These are phyloP conservation scores for Colletotrichum salicis DNA, from an alignment of 2,329 filamentous ascomycete species.

Conservation along the genomic window DNA sequence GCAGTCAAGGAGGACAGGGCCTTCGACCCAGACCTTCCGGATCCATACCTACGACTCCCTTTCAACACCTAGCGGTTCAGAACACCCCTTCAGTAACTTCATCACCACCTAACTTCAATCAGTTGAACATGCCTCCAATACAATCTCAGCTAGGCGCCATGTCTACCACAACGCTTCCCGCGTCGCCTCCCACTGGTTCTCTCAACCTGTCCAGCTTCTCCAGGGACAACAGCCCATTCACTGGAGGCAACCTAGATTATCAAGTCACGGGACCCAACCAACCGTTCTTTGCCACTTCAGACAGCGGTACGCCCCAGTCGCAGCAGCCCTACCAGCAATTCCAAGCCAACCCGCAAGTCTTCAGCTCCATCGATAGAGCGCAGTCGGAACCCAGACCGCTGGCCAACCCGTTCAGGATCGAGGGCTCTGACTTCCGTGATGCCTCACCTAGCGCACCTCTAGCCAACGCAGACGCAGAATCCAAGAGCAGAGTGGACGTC, in stretches of 20 bases:
- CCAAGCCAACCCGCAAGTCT: not conserved
- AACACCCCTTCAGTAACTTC: not conserved
- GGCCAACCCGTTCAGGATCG: too few relatives aligned
- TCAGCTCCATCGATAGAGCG: not conserved
- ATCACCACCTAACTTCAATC: not conserved
- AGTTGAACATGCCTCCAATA: not conserved
- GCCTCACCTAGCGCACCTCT: too few relatives aligned
- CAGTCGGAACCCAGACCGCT: not conserved
- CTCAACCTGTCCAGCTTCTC: too few relatives aligned
- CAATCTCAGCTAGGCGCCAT: not conserved
- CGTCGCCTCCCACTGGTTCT: too few relatives aligned
- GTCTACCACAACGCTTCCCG: not conserved
- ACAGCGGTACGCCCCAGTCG: too few relatives aligned
- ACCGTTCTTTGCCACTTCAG: too few relatives aligned
- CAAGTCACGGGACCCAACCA: too few relatives aligned
- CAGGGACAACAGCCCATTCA: too few relatives aligned
- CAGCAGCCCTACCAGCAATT: not conserved
- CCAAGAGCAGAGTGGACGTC: too few relatives aligned
- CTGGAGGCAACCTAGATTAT: too few relatives aligned
- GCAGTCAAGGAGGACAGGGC: not conserved
- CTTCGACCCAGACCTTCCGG: not conserved
- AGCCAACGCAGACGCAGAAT: too few relatives aligned
- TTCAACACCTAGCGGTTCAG: not conserved
- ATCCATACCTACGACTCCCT: not conserved
- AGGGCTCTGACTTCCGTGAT: too few relatives aligned